These are phyloP conservation scores for Sarcodon aspratus DNA, from an alignment of 768 basidiomycete genomes.

Conservation along the genomic window DNA sequence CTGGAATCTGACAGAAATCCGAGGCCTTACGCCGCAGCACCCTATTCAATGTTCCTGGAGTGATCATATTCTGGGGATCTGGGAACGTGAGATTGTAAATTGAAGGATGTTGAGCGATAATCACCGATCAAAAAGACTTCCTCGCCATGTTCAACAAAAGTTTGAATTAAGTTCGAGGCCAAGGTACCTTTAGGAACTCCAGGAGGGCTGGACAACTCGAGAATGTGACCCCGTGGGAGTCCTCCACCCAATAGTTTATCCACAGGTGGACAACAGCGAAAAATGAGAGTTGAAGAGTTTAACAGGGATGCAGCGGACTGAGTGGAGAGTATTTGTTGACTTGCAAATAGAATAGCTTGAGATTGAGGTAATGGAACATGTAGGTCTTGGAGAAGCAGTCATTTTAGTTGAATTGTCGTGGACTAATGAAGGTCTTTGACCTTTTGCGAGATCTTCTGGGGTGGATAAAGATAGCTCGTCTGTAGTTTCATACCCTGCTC, in stretches of 20 bases:
- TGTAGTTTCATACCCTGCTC: slow-evolving; percentile 46
- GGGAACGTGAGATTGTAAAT: slow-evolving; percentile 4
- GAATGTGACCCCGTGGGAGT: slow-evolving; percentile 43
- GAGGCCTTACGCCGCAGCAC: slow-evolving; percentile 13
- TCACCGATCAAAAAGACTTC: slow-evolving; percentile 60
- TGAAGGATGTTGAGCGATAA: slow-evolving; percentile 4
- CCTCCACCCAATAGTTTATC: slow-evolving; percentile 57
- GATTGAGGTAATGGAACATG: neutral
- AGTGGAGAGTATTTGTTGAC: slow-evolving; percentile 37
- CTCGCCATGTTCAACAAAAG: slow-evolving; percentile 34
- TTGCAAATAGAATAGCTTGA: slow-evolving; percentile 13
- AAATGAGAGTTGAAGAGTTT: slow-evolving; percentile 16
- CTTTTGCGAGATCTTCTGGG: slow-evolving; percentile 37
- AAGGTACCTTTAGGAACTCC: slow-evolving; percentile 55
- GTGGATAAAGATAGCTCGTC: slow-evolving; percentile 35
- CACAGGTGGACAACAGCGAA: slow-evolving; percentile 32
- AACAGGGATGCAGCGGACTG: slow-evolving; percentile 44
- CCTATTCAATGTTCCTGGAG: slow-evolving; percentile 20
- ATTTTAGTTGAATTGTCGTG: neutral
- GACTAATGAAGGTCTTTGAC: slow-evolving; percentile 16
- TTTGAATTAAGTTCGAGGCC: slow-evolving; percentile 35
- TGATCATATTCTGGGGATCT: slow-evolving; percentile 41
- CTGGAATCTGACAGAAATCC: neutral
- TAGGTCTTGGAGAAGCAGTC: no score
- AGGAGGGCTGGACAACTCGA: slow-evolving; percentile 71